These are phyloP conservation scores for Psilocybe cyanescens DNA, from an alignment of 768 basidiomycete genomes.

Conservation along the genomic window DNA sequence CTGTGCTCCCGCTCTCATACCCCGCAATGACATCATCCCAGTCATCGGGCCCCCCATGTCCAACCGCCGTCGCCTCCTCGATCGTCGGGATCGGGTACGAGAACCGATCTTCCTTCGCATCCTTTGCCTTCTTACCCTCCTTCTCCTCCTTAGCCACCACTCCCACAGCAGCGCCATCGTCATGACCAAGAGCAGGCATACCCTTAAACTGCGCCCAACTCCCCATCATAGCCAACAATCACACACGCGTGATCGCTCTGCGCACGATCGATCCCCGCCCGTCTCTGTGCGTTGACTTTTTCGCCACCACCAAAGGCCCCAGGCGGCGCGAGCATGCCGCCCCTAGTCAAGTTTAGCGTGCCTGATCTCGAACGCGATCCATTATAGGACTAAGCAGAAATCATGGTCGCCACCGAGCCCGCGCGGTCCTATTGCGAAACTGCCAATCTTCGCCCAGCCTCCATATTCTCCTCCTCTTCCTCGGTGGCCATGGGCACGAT, in stretches of 20 bases:
- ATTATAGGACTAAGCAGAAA: background rate
- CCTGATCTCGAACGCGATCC: slow-evolving; percentile 35
- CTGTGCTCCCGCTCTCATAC: slow-evolving; percentile 19
- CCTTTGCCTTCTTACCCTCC: background rate
- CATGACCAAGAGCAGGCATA: slow-evolving; percentile 8
- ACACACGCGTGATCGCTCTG: slow-evolving; percentile 63
- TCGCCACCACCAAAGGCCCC: background rate
- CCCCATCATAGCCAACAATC: slow-evolving; percentile 70
- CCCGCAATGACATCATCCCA: slow-evolving; percentile 10
- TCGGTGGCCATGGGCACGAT: slow-evolving; percentile 15
- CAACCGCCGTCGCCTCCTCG: slow-evolving; percentile 19
- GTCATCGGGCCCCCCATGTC: slow-evolving; percentile 36
- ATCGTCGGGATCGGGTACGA: too few species aligned
- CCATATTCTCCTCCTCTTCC: slow-evolving; percentile 6
- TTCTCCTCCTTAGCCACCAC: too few species aligned
- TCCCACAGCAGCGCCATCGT: background rate
- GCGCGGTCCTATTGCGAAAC: background rate
- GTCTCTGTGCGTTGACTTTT: background rate
- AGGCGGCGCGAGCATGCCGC: slow-evolving; percentile 37
- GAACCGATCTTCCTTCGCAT: slow-evolving; percentile 11
- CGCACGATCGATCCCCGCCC: background rate
- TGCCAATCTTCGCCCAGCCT: background rate
- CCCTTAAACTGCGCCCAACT: slow-evolving; percentile 69
- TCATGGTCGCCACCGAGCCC: background rate
- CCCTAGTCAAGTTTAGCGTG: slow-evolving; percentile 21